These are phyloP conservation scores for Gossypium thurberi DNA, from an alignment of 345 rosid species.

Conservation along the genomic window DNA sequence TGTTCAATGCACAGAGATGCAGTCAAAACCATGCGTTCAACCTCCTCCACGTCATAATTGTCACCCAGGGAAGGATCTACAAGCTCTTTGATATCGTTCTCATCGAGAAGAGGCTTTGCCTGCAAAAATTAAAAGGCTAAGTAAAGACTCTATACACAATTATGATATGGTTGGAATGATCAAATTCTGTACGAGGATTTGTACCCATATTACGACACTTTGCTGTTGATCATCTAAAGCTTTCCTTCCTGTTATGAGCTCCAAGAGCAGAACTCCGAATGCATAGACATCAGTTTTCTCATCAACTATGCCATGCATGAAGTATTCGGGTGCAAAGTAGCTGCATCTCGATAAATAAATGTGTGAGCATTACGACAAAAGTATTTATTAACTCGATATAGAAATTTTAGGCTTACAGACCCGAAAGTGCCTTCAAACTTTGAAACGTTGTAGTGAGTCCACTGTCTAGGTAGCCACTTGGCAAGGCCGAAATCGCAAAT, in stretches of 20 bases:
- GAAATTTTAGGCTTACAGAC: constrained; percentile 31
- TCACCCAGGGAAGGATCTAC: constrained; percentile 59
- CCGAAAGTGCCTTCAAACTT: constrained; percentile 97
- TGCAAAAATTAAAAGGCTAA: constrained; percentile 19
- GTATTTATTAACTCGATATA: neutral
- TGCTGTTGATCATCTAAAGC: constrained; percentile 63
- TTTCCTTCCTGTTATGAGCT: constrained; percentile 72
- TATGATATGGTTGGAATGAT: neutral
- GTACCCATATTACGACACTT: constrained; percentile 81
- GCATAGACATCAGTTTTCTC: constrained; percentile 93
- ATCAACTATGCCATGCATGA: constrained; percentile 87
- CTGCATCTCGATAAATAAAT: constrained; percentile 29
- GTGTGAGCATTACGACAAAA: neutral
- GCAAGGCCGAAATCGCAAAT: constrained; percentile 95
- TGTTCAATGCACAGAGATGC: constrained; percentile 79
- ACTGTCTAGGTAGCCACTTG: constrained; percentile 84
- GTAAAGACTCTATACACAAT: neutral
- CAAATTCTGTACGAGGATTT: constrained; percentile 1
- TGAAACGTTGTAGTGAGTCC: constrained; percentile 78
- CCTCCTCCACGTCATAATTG: constrained; percentile 56
- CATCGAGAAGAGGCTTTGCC: constrained; percentile 80
- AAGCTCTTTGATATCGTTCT: constrained; percentile 39
- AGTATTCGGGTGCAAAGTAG: constrained; percentile 92
- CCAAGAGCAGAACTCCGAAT: constrained; percentile 83
- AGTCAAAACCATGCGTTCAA: constrained; percentile 53